Base-by-base conservation (phyloP, 2,329 filamentous ascomycete genomes). In the Claviceps paspali region DNA sequence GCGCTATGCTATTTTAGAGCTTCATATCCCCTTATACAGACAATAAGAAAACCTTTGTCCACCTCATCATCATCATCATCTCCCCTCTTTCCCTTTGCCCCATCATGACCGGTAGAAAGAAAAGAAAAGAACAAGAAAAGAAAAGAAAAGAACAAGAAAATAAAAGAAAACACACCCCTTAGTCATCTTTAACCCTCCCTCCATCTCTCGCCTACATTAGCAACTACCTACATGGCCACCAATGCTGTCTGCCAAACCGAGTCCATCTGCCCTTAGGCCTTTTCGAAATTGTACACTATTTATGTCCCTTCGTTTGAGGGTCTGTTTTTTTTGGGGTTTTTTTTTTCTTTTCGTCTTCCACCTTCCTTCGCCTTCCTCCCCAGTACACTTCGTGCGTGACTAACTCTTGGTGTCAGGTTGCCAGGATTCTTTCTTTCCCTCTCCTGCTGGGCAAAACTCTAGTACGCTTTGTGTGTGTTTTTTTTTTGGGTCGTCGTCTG, bases 1-100 rank as follows among this genome's bases (percentile, higher is more conserved):
- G 24, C 35, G 35, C 35, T 38, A 40, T 40, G 38, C 38, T 34
- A 35, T 40, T 26, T 27, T 22, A 26, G 8, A 21, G 23, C 21
- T 22, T 8, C 5, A 8, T 22, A 5, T 22, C 21, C 21, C 21
- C 8, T 22, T 33, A 36, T 8, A 18, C 28, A 27, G 30, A 19
- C 18, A 7, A 11, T 19, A 33, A 22, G 18, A 31, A 11, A 34
- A 26, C 22, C 28, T 34, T 38, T 38, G 35, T 34, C 38, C 35
- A 31, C 26, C 38, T 34, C 30, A 36, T 37, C 38, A 34, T 35
- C 30, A 4, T 27, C 14, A 36, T 37, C 38, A 34, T 35, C 30
- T 3, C 23, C 14, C 29, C 19, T 14, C 23, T 34, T 19, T 33
- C 18, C 30, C 14, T 33, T 22, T 22, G 23, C 30, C 4, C 4